Base-by-base conservation (phyloP, 306 rosid genomes). In the Pyrus pyrifolia region DNA sequence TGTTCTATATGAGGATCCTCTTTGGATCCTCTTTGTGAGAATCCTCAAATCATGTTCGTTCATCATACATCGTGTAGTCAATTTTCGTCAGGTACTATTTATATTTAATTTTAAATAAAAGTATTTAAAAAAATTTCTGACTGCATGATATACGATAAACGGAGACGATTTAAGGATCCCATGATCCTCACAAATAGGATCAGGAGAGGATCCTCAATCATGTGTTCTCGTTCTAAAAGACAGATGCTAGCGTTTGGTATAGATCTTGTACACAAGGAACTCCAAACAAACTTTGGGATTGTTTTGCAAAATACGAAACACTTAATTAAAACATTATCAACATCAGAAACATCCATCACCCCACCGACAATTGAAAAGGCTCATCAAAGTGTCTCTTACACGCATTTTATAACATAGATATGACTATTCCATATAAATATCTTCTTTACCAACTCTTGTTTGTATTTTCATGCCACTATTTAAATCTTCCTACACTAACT, bases 11-110 rank as follows among this genome's bases (percentile, higher is more conserved):
- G 35, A 33, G 35, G 35, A 31, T 31, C 1, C 38, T 33, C 38
- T 30, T 4, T 4, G 25, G 31, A 30, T 30, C 31, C 0, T 30
- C 31, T 30, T 3, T 30, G 31, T 31, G 5, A 33, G 35, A 6
- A 33, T 33, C 0, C 38, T 33, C 38, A 33, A 33, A 33, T 33
- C 7, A 2, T 1, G 38, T 33, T 33, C 38, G 8, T 33, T 6
- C 0, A 33, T 33, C 7, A 1, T 33, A 33, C 2, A 33, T 6
- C 0, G 8, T 33, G 2, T 1, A 0, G 1, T 5, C 38, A 33
- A 33, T 35, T 35, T 35, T 35, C 0, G 9, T 7, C 0, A 6
- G 40, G 0, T 35, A 35, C 0, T 35, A 35, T 35, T 35, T 2
- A 35, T 35, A 35, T 35, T 7, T 35, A 35, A 35, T 35, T 35